Evolutionary conservation across 2,329 filamentous ascomycete genomes (phyloP).

Genomic region (Alternaria longipes): DNA sequence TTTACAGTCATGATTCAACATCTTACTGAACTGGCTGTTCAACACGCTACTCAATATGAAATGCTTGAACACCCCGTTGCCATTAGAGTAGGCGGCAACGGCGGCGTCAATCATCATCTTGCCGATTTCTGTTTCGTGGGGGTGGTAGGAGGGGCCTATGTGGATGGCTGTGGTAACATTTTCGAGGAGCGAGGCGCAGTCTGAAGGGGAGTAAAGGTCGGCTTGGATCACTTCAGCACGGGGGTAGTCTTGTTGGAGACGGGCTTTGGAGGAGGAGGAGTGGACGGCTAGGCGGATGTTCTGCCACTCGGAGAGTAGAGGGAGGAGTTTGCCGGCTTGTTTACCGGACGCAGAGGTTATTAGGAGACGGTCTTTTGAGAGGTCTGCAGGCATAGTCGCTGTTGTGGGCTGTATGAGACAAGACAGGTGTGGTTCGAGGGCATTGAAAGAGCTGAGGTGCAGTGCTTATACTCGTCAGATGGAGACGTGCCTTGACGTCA

Average conservation of each 20-base stretch:
- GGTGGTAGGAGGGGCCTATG: constrained; percentile 49
- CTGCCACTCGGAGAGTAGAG: constrained; percentile 44
- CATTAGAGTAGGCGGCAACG: constrained; percentile 30
- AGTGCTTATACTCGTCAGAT: background rate
- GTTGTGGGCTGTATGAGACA: background rate
- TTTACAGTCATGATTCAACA: constrained; percentile 52
- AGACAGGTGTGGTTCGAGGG: background rate
- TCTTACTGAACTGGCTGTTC: constrained; percentile 44
- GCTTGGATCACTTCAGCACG: constrained; percentile 45
- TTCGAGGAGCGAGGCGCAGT: constrained; percentile 35
- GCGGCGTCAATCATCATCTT: constrained; percentile 50
- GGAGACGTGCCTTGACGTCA: background rate
- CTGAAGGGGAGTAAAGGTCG: constrained; percentile 35
- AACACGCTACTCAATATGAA: constrained; percentile 50
- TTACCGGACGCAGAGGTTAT: constrained; percentile 53
- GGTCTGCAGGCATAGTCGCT: constrained; percentile 24
- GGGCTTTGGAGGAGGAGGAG: constrained; percentile 35
- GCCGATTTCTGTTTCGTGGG: constrained; percentile 46
- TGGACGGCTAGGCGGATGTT: constrained; percentile 48
- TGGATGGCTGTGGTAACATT: constrained; percentile 45
- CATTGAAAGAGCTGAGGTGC: too few species aligned
- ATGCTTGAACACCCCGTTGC: constrained; percentile 40
- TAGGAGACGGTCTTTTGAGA: constrained; percentile 46
- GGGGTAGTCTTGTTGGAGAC: constrained; percentile 42
- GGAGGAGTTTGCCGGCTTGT: constrained; percentile 48